Evolutionary conservation across 495 filamentous ascomycete species (phyloP), one percentile per base, ranked within the genome.

Genomic region (Lophiostoma macrostomum): DNA sequence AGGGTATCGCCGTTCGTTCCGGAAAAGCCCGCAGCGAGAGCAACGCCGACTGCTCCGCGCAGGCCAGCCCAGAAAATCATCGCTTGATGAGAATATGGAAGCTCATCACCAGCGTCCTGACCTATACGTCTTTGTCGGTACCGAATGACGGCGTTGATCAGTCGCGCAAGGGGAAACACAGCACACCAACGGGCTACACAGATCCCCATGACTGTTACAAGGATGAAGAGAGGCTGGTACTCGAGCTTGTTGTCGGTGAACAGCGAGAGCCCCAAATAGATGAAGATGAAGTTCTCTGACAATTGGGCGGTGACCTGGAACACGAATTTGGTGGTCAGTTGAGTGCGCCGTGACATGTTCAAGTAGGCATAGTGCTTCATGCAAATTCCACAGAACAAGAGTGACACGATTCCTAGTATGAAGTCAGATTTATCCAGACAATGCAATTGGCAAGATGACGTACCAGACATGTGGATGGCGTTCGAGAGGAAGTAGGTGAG

Each of bases 1-100:
- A 98, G 72, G 2, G 86, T 82, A 35, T 82, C 85, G 6, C 79
- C 83, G 60, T 95, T 93, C 20, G 78, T 76, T 27, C 89, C 93
- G 0, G 70, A 78, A 27, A 98, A 77, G 22, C 93, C 85, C 12
- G 91, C 93, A n/a, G 93, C 91, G 29, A 98, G 78, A 2, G 94
- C 93, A 13, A 98, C 93, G 54, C 93, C 93, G 62, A 98, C 93
- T 30, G 93, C 93, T 53, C 93, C 93, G 50, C 93, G 90, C 38
- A 98, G 74, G 16, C 93, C 93, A 13, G 94, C 93, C 93, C 93
- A 98, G 74, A 95, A 98, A 16, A 98, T 80, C 91, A 98, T 95
- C 6, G 86, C 89, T 67, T 97, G 91, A 66, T 97, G 94, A 52
- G 82, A 86, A 62, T 87, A 90, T 0, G 93, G 94, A 28, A 98